Evolutionary conservation across 2,329 filamentous ascomycete species (phyloP), one percentile per base, ranked within the genome.

Genomic region (Colletotrichum sansevieriae): DNA sequence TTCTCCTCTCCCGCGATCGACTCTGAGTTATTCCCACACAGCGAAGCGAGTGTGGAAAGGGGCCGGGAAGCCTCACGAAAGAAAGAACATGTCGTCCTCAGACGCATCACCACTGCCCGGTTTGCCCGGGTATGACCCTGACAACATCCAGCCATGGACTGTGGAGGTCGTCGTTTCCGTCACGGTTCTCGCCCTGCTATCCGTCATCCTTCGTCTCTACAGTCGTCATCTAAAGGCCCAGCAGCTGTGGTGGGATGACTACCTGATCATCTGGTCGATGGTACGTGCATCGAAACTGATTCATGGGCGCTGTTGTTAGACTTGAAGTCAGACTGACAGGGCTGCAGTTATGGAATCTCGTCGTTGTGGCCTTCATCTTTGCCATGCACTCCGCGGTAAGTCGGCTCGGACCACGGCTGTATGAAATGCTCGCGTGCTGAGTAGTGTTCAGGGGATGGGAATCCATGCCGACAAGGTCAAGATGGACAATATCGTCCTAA

Each of bases 241-340:
- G 63, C 73, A 74, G 66, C 72, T 85, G 5, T 85, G 83, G 83
- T 84, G 83, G 83, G 83, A 85, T 75, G 83, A 85, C 72, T 85
- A 79, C 73, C 77, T 83, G 73, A 83, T 85, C 63, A 65, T 85
- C 0, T 84, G 81, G 58, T 84, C 83, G 1, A 82, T 83, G 83
- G 83, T 63, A 18, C 6, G 11, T 2, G 18, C 12, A 18, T 55
- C 33, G 2, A 5, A n/a, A 4, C 18, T 4, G 15, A 10, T 54
- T 13, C 20, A 20, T 4, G 35, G 35, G 10, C 25, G 15, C 35
- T 33, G 15, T 18, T 4, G 4, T 25, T 13, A 6, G 3, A 18
- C 33, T 0, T 20, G 10, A 54, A n/a, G 15, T 20, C 11, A 29
- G 12, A 39, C 66, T 69, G 5, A 69, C 20, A 2, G 4, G 12